Percentiles rank a stretch among this genome's conserved stretches.
Evolutionary conservation across 108 stramenopile species (phyloP).

Genomic region (Pseudonitzschia pungens): DNA sequence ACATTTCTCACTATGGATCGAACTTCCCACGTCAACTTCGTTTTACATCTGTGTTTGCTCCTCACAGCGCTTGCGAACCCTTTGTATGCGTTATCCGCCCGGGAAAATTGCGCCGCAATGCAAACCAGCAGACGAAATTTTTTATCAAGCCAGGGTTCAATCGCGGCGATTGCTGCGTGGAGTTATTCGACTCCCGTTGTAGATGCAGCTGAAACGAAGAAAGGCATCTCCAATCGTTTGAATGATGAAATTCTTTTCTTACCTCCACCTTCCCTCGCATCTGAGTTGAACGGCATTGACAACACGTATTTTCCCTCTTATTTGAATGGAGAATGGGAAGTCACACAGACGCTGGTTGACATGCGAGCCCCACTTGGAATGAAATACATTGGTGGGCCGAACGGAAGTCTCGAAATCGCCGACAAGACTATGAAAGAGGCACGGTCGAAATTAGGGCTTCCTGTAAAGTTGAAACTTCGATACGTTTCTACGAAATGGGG

Average conservation of each 20-base stretch:
- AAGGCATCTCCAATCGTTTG: conserved; percentile 15
- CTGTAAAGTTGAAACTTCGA: conserved; percentile 27
- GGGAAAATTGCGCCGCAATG: background rate
- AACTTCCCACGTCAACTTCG: background rate
- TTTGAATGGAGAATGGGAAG: conserved; percentile 76
- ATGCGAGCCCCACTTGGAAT: conserved; percentile 68
- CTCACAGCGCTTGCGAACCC: background rate
- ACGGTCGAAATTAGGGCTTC: conserved; percentile 17
- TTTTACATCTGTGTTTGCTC: background rate
- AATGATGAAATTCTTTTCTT: conserved; percentile 51
- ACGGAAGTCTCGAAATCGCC: conserved; percentile 57
- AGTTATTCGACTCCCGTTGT: background rate
- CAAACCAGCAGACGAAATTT: background rate
- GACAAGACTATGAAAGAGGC: conserved; percentile 60
- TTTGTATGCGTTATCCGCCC: background rate
- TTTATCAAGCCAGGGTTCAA: background rate
- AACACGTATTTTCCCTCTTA: conserved; percentile 66
- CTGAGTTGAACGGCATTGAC: conserved; percentile 62
- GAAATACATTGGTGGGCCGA: conserved; percentile 74
- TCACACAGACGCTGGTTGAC: conserved; percentile 63
- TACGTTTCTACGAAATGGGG: conserved; percentile 62
- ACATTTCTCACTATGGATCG: background rate
- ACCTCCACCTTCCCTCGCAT: conserved; percentile 55
- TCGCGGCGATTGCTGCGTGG: background rate
- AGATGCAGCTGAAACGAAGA: background rate